Conservation (phyloP, 768 basidiomycete genomes). For the Trametes elegans region DNA sequence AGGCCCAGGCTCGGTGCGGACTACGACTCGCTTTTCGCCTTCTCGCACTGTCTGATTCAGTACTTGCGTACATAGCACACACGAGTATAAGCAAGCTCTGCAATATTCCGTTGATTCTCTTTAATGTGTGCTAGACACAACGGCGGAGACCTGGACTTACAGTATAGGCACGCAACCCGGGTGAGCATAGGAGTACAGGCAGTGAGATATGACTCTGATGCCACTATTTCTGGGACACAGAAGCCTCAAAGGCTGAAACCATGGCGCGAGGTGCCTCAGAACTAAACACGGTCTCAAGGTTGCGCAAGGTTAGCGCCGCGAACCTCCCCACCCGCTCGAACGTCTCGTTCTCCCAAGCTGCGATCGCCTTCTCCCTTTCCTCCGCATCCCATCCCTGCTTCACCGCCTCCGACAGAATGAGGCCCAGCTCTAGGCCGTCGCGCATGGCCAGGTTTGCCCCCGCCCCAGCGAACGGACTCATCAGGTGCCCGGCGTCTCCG, state of each 20-base stretch:
- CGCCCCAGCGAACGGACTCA: constrained; percentile 35
- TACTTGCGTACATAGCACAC: no score
- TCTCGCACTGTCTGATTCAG: no score
- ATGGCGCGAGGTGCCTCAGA: not conserved
- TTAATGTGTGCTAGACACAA: no score
- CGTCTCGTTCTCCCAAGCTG: constrained; percentile 4
- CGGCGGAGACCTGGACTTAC: no score
- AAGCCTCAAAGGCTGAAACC: not conserved
- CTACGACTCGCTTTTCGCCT: no score
- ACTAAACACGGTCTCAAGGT: not conserved
- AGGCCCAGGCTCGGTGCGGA: no score
- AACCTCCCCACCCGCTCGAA: not conserved
- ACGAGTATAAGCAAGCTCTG: no score
- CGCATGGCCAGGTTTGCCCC: constrained; percentile 38
- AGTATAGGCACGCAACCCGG: no score
- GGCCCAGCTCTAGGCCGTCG: constrained; percentile 24
- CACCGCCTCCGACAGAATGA: constrained; percentile 9
- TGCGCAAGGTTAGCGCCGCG: not conserved
- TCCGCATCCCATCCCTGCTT: not conserved
- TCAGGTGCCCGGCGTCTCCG: constrained; percentile 37
- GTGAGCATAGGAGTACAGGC: no score
- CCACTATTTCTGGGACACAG: constrained; percentile 16
- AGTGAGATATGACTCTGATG: no score
- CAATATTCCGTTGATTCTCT: no score
- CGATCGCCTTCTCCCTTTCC: constrained; percentile 2